phyloP scores from a whole-genome alignment of 1,284 basidiomycete species.

The Irpex rosettiformis region DNA sequence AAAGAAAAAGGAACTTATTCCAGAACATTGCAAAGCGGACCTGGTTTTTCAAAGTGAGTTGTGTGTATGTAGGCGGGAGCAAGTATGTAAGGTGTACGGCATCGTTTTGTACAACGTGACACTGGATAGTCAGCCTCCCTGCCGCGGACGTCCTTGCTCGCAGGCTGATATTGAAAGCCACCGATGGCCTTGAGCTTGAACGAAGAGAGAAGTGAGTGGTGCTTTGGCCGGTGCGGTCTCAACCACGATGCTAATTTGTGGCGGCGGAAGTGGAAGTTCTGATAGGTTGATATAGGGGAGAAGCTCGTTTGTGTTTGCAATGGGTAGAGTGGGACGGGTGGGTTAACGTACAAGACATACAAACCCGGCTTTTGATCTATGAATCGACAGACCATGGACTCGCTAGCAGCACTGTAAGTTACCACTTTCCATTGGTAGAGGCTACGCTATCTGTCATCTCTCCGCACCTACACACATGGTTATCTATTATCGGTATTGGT shows the following conservation, averaged over 20 bases:
- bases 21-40: too few relatives aligned
- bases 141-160: too few relatives aligned
- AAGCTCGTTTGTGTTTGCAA: not conserved
- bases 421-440: not conserved
- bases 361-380: not conserved
- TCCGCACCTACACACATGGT: not conserved
- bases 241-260: not conserved
- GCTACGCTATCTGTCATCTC: not conserved
- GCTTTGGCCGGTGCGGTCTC: not conserved
- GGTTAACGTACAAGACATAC: not conserved
- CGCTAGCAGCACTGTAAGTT: not conserved
- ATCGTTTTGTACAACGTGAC: not conserved
- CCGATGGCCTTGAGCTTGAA: not conserved
- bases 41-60: not conserved
- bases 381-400: not conserved
- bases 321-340: not conserved
- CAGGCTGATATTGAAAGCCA: not conserved
- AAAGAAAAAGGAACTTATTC: not conserved
- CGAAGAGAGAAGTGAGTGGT: not conserved
- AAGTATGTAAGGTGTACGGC: slow-evolving; percentile 1
- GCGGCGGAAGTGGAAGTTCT: not conserved
- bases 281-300: not conserved
- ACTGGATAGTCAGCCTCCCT: not conserved
- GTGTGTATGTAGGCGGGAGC: not conserved
- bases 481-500: not conserved